A percentile compares a stretch with the other conserved stretches of the same genome.
Evolutionary conservation across 345 rosid species (phyloP).

Genomic region (Salix purpurea): DNA sequence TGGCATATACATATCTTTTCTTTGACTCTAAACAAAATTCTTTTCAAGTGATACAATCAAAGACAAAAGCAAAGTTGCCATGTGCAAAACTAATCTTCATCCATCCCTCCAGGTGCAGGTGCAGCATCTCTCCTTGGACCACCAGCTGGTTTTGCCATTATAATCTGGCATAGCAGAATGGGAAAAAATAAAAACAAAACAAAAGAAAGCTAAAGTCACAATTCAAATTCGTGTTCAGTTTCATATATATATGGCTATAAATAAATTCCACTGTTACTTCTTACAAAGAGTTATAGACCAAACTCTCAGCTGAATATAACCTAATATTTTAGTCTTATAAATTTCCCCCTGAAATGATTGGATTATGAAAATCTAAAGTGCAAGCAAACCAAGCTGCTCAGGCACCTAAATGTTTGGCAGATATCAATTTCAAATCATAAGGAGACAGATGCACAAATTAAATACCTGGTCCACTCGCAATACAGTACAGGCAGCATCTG

Average conservation of each 20-base stretch:
- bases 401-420: neutral
- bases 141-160: conserved; percentile 94
- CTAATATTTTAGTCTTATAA: neutral
- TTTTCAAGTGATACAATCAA: neutral
- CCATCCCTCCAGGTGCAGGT: conserved; percentile 53
- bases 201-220: neutral
- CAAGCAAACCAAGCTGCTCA: neutral
- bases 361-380: neutral
- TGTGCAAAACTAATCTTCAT: conserved; percentile 46
- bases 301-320: neutral
- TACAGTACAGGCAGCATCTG: conserved; percentile 97
- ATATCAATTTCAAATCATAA: neutral
- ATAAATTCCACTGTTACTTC: neutral
- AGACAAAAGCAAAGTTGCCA: neutral
- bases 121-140: conserved; percentile 71
- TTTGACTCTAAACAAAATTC: conserved; percentile 20
- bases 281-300: neutral
- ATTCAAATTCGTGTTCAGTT: neutral
- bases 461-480: conserved; percentile 94
- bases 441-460: neutral
- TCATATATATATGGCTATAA: neutral
- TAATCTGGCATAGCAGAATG: conserved; percentile 56
- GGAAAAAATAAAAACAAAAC: conserved; percentile 4
- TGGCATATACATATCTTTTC: conserved; percentile 17
- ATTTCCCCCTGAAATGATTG: neutral